Base-by-base conservation (phyloP, 2,329 filamentous ascomycete genomes). In the Cladosporium sp. region DNA sequence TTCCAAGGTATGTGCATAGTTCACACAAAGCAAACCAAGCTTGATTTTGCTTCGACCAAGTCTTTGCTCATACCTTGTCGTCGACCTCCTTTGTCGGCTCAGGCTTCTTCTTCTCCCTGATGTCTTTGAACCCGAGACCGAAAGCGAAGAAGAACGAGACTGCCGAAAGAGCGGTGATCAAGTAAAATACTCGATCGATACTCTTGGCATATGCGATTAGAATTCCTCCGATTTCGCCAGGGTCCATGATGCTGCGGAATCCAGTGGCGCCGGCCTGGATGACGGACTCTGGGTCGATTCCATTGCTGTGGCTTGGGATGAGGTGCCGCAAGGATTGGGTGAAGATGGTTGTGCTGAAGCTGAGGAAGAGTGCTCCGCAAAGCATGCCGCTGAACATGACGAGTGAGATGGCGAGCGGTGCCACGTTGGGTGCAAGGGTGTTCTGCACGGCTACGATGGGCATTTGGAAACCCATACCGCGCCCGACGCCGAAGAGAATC, bases 61-160 rank as follows among this genome's bases (percentile, higher is more conserved):
- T 27, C 9, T 27, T 27, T 9, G 4, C 9, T 27, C 22, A 27
- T 4, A 27, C 22, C 22, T 27, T 27, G 4, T 27, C 32, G 4
- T 17, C 32, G 4, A 20, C 30, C 3, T 39, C 41, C 40, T 50
- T 39, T 13, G 39, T 39, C 39, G 3, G 38, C 13, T 38, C 34
- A 4, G 24, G 13, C n/a, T n/a, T n/a, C 47, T 56, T 54, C 40
- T 53, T 49, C 29, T 43, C 44, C 15, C 71, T 65, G 11, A 80
- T 64, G 55, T 75, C 71, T 18, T 69, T 68, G 70, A 72, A 78
- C 0, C 75, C 75, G 60, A 78, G 68, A 0, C 73, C 75, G 57
- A 69, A 73, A 0, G 66, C 61, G 1, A 68, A 60, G 1, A 71
- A 19, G 18, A 76, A 68, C 30, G 61, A 57, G 2, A 45, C 54